Conservation (phyloP, 768 basidiomycete genomes). For the Leccinum fibrillosum region DNA sequence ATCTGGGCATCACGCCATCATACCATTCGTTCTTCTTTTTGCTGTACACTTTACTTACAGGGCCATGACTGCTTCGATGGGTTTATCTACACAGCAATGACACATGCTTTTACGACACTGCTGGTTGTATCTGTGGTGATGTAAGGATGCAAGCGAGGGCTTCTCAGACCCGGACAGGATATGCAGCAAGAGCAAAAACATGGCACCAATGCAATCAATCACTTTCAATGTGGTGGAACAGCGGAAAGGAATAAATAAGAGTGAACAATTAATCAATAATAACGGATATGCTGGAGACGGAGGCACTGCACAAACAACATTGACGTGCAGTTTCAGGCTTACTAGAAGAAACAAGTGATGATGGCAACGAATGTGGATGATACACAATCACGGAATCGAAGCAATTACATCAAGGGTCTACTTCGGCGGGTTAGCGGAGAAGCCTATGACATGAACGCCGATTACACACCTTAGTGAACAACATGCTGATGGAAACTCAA, state of each 20-base stretch:
- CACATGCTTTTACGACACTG: conserved; percentile 11
- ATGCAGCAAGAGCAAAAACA: conserved; percentile 16
- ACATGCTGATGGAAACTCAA: conserved; percentile 71
- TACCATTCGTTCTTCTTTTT: background rate
- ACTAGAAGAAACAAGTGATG: conserved; percentile 10
- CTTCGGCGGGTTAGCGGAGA: conserved; percentile 10
- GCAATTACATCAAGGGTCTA: conserved; percentile 14
- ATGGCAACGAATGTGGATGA: conserved; percentile 11
- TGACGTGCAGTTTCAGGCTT: conserved; percentile 6
- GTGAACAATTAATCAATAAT: conserved; percentile 35
- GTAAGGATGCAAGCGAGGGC: conserved; percentile 13
- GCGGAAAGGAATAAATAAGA: conserved; percentile 23
- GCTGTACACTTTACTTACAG: background rate
- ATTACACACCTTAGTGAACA: conserved; percentile 42
- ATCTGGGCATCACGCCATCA: background rate
- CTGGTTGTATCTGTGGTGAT: conserved; percentile 2
- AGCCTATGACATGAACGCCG: background rate
- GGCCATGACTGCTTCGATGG: background rate
- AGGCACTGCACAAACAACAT: conserved; percentile 8
- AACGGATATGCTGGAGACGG: conserved; percentile 30
- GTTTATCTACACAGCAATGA: conserved; percentile 20
- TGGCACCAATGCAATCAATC: conserved; percentile 8
- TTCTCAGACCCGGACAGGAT: conserved; percentile 11
- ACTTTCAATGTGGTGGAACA: conserved; percentile 3
- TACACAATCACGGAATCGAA: conserved; percentile 20